Conservation (phyloP, 768 basidiomycete genomes). For the Suillus variegatus region DNA sequence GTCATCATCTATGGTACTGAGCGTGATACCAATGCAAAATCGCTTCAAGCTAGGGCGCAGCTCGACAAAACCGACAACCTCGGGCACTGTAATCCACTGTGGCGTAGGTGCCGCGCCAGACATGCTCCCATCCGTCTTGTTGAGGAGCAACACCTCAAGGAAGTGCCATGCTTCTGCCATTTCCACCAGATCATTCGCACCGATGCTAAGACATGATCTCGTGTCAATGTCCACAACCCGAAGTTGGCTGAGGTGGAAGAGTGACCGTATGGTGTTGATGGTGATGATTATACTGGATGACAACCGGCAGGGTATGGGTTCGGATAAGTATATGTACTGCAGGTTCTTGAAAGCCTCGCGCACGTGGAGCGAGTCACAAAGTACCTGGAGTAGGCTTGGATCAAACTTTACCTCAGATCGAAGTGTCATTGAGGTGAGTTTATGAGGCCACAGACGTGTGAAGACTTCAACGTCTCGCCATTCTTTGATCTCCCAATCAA, state of each 20-base stretch:
- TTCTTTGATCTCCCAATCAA: not conserved
- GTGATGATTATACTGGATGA: not conserved
- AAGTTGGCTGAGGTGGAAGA: conserved; percentile 33
- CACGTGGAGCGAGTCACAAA: not conserved
- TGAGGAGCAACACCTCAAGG: conserved; percentile 45
- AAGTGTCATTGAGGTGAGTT: not conserved
- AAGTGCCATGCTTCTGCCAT: conserved; percentile 47
- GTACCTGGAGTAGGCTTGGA: not conserved
- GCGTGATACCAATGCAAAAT: not conserved
- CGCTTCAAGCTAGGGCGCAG: not conserved
- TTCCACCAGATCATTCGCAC: conserved; percentile 42
- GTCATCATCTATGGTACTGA: not conserved
- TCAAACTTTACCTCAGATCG: not conserved
- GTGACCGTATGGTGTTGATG: conserved; percentile 34
- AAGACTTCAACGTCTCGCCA: not conserved
- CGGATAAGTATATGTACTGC: not conserved
- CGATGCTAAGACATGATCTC: conserved; percentile 32
- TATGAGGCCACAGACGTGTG: not conserved
- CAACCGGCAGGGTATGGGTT: not conserved
- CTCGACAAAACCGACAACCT: not conserved
- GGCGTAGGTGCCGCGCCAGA: not conserved
- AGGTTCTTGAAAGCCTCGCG: not conserved
- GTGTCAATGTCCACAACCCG: conserved; percentile 34
- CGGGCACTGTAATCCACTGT: not conserved
- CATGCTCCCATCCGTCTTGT: conserved; percentile 15